Evolutionary conservation across 2,329 filamentous ascomycete genomes (phyloP), one percentile per base, ranked within the genome.

Genomic region (Phyllosticta citriasiana): DNA sequence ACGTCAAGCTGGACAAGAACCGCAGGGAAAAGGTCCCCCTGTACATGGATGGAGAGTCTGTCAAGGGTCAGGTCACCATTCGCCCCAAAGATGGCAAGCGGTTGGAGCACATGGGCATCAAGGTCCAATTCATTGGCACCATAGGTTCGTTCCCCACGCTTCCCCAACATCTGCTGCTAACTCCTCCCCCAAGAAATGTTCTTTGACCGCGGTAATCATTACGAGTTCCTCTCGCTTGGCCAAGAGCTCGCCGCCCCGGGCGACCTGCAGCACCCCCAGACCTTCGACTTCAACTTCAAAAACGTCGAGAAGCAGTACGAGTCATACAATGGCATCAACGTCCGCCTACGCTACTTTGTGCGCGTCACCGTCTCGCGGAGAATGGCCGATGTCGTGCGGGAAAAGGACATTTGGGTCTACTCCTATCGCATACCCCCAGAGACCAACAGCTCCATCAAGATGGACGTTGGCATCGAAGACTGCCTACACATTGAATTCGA

Each of bases 231-330:
- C 63, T 96, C 91, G 40, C 85, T 97, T 27, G 93, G 94, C 69
- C 95, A 97, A 77, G 94, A 99, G 78, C 86, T 99, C 51, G 94
- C 94, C 19, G 92, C 94, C 19, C 94, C 94, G 2, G 94, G 94
- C 75, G 94, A 99, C 80, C 88, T 99, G 62, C 94, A 97, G 74
- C 95, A 99, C 77, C 94, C 94, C 53, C 94, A 99, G 79, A 97
- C 92, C 56, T 97, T 96, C 76, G 91, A 96, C 67, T 99, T 99
- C 84, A 96, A 97, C 80, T 99, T 99, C 85, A 97, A 97, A 77
- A 99, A 97, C 76, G 91, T 99, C 70, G 94, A 99, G 83, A 99
- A 99, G 82, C 92, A 96, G 76, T 99, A 99, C 82, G 95, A 99
- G 78, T 97, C 92, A 66, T 99, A 99, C 82, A 96, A 96, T 74